Evolutionary conservation across 768 basidiomycete species (phyloP).

Genomic region (Psilocybe sp.): DNA sequence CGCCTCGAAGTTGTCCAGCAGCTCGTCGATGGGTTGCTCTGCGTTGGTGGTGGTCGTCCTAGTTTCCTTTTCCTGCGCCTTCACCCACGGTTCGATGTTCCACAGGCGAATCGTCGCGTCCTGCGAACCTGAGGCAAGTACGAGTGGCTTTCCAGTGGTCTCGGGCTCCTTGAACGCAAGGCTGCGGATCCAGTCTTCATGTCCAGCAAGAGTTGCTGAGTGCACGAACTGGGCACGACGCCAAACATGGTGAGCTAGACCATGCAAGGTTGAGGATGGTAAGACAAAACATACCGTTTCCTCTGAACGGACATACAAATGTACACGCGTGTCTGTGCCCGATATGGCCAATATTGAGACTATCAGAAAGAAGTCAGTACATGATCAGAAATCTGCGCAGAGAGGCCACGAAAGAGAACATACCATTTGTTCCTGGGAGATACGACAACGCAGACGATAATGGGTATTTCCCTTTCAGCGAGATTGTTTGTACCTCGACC

Average conservation of each 20-base stretch:
- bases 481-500: conserved; percentile 54
- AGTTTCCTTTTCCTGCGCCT: conserved; percentile 33
- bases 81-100: conserved; percentile 64
- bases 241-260: not conserved
- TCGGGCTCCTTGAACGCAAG: conserved; percentile 58
- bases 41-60: conserved; percentile 8
- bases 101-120: conserved; percentile 93
- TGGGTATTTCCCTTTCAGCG: conserved; percentile 69
- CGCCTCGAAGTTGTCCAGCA: conserved; percentile 86
- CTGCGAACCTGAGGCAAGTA: conserved; percentile 92
- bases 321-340: conserved; percentile 77
- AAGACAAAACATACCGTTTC: conserved; percentile 38
- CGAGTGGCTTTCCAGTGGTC: conserved; percentile 41
- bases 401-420: no score
- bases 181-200: conserved; percentile 93
- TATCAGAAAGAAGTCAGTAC: conserved; percentile 21
- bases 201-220: conserved; percentile 67
- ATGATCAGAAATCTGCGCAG: conserved; percentile 6
- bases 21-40: conserved; percentile 56
- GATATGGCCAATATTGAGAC: conserved; percentile 75
- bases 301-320: conserved; percentile 72
- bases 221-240: conserved; percentile 47
- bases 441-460: conserved; percentile 60
- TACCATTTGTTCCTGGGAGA: conserved; percentile 72
- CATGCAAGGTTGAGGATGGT: not conserved